phyloP scores from a whole-genome alignment of 169 alveolate genomes.

The Eimeria tenella region DNA sequence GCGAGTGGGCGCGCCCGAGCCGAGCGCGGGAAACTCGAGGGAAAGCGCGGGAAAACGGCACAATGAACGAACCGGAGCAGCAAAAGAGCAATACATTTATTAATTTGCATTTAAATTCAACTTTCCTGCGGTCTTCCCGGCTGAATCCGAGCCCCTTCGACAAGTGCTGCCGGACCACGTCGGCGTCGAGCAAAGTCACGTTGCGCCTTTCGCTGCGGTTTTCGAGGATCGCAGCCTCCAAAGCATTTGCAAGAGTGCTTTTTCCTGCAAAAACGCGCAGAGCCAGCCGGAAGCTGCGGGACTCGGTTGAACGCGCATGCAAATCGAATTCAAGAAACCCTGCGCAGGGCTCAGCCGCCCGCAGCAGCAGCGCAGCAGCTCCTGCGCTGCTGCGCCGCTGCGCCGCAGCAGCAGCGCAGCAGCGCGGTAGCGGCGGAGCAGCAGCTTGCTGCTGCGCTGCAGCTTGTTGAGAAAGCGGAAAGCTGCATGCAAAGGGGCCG shows the following conservation, averaged over 20 bases:
- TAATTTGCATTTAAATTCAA: background rate
- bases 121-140: constrained; percentile 71
- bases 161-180: constrained; percentile 78
- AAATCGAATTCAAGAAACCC: no score
- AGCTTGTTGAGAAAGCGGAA: no score
- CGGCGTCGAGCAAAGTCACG: constrained; percentile 81
- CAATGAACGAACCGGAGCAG: background rate
- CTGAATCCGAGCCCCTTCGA: constrained; percentile 77
- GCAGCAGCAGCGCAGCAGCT: no score
- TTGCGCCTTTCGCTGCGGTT: constrained; percentile 65
- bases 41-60: background rate
- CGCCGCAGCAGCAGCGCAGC: no score
- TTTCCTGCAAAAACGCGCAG: constrained; percentile 80
- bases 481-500: no score
- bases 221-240: constrained; percentile 73
- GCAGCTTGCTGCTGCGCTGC: no score
- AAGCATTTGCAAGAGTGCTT: constrained; percentile 81
- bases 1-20: background rate
- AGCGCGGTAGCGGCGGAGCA: no score
- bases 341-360: background rate
- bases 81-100: background rate
- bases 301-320: no score
- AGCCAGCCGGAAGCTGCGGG: no score
- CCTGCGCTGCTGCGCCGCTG: no score
- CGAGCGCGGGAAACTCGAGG: background rate